Conservation (phyloP, 805 yeast genomes). For the Kluyveromyces lactis region DNA sequence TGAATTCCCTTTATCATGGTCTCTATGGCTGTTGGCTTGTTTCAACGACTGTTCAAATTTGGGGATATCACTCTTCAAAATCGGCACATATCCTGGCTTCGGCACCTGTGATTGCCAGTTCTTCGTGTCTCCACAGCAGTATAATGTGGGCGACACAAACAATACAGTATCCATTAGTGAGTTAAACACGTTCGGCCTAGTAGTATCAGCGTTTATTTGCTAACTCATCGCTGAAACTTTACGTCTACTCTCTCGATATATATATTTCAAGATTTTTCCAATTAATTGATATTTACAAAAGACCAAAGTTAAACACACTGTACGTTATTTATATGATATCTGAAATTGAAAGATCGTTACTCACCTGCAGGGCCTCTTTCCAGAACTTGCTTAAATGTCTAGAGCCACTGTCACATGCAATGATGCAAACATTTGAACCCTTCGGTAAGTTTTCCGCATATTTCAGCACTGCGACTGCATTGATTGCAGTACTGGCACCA, state of each 20-base stretch:
- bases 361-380: conserved; percentile 50
- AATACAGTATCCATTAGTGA: conserved; percentile 11
- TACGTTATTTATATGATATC: conserved; percentile 11
- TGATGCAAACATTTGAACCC: conserved; percentile 67
- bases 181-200: too few relatives aligned
- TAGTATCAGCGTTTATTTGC: too few relatives aligned
- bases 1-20: conserved; percentile 2
- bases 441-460: conserved; percentile 42
- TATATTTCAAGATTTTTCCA: too few relatives aligned
- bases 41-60: conserved; percentile 11
- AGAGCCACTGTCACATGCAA: conserved; percentile 88
- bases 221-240: too few relatives aligned
- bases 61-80: conserved; percentile 18
- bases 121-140: conserved; percentile 10
- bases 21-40: conserved; percentile 1
- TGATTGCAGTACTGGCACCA: conserved; percentile 90
- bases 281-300: too few relatives aligned
- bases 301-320: too few relatives aligned
- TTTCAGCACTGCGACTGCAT: conserved; percentile 80
- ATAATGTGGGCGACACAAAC: conserved; percentile 23
- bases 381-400: conserved; percentile 90
- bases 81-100: conserved; percentile 21
- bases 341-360: conserved; percentile 27
- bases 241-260: too few relatives aligned
- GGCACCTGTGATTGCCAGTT: conserved; percentile 19